A percentile compares a stretch with the other conserved stretches of the same genome.
phyloP scores from a whole-genome alignment of 2,329 filamentous ascomycete genomes.

The Epichloe coenophiala region DNA sequence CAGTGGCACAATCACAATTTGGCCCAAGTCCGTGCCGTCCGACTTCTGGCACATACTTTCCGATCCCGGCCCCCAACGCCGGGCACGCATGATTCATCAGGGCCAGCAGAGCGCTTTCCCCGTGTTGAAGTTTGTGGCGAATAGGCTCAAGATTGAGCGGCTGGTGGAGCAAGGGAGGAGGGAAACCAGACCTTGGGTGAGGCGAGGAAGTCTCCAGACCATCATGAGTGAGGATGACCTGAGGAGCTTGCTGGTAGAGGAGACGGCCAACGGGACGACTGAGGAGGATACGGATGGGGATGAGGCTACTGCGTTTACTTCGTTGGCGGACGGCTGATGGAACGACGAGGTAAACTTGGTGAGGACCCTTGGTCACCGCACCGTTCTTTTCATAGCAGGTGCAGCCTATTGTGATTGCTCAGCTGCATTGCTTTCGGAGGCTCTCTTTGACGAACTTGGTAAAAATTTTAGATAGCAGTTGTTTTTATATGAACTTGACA shows the following conservation, averaged over 20 bases:
- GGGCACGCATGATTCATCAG: slow-evolving; percentile 80
- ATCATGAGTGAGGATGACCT: slow-evolving; percentile 50
- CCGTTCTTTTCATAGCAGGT: neutral
- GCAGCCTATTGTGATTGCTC: neutral
- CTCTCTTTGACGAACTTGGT: no score
- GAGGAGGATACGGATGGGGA: slow-evolving; percentile 25
- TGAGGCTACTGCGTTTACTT: slow-evolving; percentile 12
- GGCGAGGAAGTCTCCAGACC: slow-evolving; percentile 42
- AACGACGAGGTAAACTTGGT: neutral
- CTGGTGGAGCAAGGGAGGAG: slow-evolving; percentile 44
- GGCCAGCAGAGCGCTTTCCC: slow-evolving; percentile 84
- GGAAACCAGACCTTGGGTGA: slow-evolving; percentile 34
- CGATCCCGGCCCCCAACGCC: slow-evolving; percentile 61
- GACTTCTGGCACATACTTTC: slow-evolving; percentile 81
- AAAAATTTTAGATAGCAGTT: no score
- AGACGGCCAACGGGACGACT: slow-evolving; percentile 21
- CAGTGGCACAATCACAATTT: slow-evolving; percentile 88
- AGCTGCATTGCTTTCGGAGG: neutral
- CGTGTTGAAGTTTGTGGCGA: slow-evolving; percentile 81
- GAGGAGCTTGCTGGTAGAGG: slow-evolving; percentile 30
- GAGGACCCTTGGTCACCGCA: neutral
- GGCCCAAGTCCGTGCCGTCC: slow-evolving; percentile 66
- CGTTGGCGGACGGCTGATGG: slow-evolving; percentile 14
- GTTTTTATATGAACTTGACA: no score
- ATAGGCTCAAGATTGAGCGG: slow-evolving; percentile 73